phyloP scores from a whole-genome alignment of 768 basidiomycete genomes.

The Termitomyces sp. region DNA sequence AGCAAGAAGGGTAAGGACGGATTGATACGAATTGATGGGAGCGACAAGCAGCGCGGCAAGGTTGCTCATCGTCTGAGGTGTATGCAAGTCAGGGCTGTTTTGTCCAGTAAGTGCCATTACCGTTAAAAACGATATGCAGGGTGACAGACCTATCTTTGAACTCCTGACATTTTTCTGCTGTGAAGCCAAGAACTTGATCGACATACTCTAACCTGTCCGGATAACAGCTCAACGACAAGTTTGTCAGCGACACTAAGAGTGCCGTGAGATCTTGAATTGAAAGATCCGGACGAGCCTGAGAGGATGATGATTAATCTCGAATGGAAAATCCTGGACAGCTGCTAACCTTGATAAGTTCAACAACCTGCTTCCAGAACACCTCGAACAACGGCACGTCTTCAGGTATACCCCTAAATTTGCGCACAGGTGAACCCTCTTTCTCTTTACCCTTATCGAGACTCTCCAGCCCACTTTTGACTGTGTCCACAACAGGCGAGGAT shows the following conservation, averaged over 20 bases:
- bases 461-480: conserved; percentile 19
- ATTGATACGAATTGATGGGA: conserved; percentile 94
- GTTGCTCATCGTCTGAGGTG: conserved; percentile 81
- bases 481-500: conserved; percentile 19
- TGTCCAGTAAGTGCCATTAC: conserved; percentile 3
- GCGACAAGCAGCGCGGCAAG: conserved; percentile 90
- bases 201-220: conserved; percentile 97
- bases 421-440: conserved; percentile 48
- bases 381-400: conserved; percentile 95
- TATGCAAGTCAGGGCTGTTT: conserved; percentile 78
- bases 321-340: not conserved
- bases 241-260: conserved; percentile 89
- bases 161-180: conserved; percentile 79
- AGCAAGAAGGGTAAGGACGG: conserved; percentile 94
- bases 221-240: conserved; percentile 94
- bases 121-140: not conserved
- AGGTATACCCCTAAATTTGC: conserved; percentile 93
- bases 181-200: conserved; percentile 90
- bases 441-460: conserved; percentile 49
- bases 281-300: conserved; percentile 90
- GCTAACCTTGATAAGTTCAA: conserved; percentile 89
- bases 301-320: not conserved
- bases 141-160: conserved; percentile 65
- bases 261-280: conserved; percentile 98
- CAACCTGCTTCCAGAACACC: conserved; percentile 98